phyloP scores from a whole-genome alignment of 805 yeast species.

The Saccharomyces eubayanus region DNA sequence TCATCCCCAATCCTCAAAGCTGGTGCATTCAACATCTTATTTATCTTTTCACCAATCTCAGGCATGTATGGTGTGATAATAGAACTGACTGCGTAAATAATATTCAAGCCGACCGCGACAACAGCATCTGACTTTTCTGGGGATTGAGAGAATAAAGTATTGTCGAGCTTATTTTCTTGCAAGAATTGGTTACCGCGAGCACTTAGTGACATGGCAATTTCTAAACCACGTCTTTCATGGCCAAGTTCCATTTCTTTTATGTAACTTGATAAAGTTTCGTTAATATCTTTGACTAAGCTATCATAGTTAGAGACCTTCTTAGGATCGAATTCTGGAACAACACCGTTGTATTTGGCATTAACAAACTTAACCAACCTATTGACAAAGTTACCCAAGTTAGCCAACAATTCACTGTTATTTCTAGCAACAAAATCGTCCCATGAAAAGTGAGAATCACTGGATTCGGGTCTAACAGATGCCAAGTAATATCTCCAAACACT shows the following conservation, averaged over 20 bases:
- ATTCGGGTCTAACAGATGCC: constrained; percentile 88
- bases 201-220: constrained; percentile 82
- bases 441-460: constrained; percentile 92
- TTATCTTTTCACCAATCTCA: constrained; percentile 60
- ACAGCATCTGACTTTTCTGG: constrained; percentile 87
- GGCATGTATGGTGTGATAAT: constrained; percentile 88
- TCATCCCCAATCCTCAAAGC: constrained; percentile 65
- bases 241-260: constrained; percentile 66
- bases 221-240: constrained; percentile 82
- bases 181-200: constrained; percentile 91
- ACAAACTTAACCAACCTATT: constrained; percentile 88
- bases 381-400: constrained; percentile 93
- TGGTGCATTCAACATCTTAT: constrained; percentile 77
- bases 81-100: constrained; percentile 78
- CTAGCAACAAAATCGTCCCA: constrained; percentile 94
- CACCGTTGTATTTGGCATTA: constrained; percentile 85
- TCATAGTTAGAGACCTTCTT: constrained; percentile 41
- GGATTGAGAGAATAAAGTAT: constrained; percentile 62
- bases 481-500: constrained; percentile 97
- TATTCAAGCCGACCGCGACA: constrained; percentile 81
- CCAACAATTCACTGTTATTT: constrained; percentile 87
- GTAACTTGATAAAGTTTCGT: constrained; percentile 53
- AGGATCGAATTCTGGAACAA: constrained; percentile 60
- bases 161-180: constrained; percentile 93
- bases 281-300: constrained; percentile 46